Base-by-base conservation (phyloP, 805 yeast species). In the Saccharomycopsis olivae region DNA sequence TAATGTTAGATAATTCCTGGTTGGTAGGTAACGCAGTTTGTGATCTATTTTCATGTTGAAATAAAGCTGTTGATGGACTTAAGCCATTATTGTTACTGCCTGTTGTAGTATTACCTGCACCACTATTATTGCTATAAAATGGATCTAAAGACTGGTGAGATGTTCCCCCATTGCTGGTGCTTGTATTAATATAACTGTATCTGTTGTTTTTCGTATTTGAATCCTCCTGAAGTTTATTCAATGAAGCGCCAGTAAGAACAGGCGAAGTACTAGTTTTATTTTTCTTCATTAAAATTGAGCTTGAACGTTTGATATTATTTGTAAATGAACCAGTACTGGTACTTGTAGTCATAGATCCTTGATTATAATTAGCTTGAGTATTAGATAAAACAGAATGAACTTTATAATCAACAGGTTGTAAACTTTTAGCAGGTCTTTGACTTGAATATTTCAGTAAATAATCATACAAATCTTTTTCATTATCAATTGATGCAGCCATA, bases 381-480 rank as follows among this genome's bases (percentile, higher is more conserved):
- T 53, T 56, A 18, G 60, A 58, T 59, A 80, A 73, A 2, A 83
- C 69, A 10, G 86, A 78, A 58, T 83, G 89, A 31, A 73, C 74
- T 39, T 67, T 68, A 57, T 82, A 83, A 36, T 78, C 82, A 4
- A 83, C 79, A 1, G 89, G 87, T 3, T 68, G 60, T 48, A 81
- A 62, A 29, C 62, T 58, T 54, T 64, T 61, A 4, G 57, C 43
- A 2, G 61, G 54, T 11, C 57, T 55, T 36, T 61, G 63, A 31
- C 57, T 61, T 31, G 62, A 55, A 49, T 66, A 64, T 46, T 66
- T 71, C 47, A 75, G 53, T 39, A 89, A 65, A 53, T 73, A 84
- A 33, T 74, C 69, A 61, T 79, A 84, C 40, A 89, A 65, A 55
- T 86, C 95, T 52, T 69, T 75, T 53, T 88, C 96, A 56, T 81